Conservation (phyloP, 306 rosid genomes). For the Mimosa bimucronata region DNA sequence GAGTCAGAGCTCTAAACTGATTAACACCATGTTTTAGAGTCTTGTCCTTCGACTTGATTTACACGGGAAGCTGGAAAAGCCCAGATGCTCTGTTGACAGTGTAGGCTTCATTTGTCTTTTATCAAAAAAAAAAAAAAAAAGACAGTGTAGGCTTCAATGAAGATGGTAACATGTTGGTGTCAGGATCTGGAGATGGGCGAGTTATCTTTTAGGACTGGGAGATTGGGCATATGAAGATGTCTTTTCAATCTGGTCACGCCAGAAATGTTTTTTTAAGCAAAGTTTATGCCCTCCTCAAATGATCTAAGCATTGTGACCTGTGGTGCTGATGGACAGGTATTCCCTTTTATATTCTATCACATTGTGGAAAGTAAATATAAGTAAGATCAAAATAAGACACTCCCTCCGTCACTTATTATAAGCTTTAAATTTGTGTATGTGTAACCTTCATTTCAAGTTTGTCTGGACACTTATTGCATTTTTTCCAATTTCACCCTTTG, state of each 20-base stretch:
- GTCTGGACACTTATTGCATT: too few relatives aligned
- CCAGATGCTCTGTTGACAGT: conserved; percentile 87
- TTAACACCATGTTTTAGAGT: conserved; percentile 50
- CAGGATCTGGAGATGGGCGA: conserved; percentile 84
- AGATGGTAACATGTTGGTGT: conserved; percentile 73
- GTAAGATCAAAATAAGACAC: too few relatives aligned
- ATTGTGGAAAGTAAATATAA: not conserved
- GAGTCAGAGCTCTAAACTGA: not conserved
- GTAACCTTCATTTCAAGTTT: too few relatives aligned
- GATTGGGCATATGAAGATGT: conserved; percentile 51
- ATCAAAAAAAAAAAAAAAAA: too few relatives aligned
- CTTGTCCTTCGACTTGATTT: conserved; percentile 79
- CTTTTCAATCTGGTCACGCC: conserved; percentile 69
- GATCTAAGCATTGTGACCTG: conserved; percentile 81
- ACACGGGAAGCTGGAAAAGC: conserved; percentile 62
- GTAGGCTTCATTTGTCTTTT: conserved; percentile 86
- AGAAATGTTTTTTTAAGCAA: conserved; percentile 86
- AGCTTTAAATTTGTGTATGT: too few relatives aligned
- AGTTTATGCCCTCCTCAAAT: conserved; percentile 73
- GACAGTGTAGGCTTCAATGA: conserved; percentile 82
- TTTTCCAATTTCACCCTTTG: too few relatives aligned
- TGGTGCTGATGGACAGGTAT: conserved; percentile 96
- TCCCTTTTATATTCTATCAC: not conserved
- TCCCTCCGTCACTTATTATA: too few relatives aligned
- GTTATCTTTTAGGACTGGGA: conserved; percentile 92